Percentiles rank a stretch among this genome's conserved stretches.
phyloP scores from a whole-genome alignment of 768 basidiomycete genomes.

The Glaciozyma antarctica region DNA sequence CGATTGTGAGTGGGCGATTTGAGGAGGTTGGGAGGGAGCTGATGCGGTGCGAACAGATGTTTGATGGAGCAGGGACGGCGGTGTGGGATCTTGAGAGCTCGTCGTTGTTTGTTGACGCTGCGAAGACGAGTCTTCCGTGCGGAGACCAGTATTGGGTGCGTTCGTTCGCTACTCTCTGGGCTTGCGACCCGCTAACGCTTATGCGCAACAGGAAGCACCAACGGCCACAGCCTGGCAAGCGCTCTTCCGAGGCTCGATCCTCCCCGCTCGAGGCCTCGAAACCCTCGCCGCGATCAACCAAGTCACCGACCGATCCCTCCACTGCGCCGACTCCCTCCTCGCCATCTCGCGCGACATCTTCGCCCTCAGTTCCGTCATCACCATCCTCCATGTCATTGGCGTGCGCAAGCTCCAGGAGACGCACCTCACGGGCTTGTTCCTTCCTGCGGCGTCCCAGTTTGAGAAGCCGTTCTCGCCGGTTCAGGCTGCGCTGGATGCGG shows the following conservation, averaged over 20 bases:
- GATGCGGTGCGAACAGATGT: constrained; percentile 6
- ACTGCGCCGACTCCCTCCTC: neutral
- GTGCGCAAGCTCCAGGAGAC: constrained; percentile 10
- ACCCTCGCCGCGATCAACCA: constrained; percentile 14
- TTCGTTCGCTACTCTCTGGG: too few species aligned
- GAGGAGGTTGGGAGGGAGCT: neutral
- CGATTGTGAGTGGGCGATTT: constrained; percentile 10
- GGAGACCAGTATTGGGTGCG: constrained; percentile 26
- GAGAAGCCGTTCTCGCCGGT: constrained; percentile 1
- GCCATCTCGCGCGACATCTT: constrained; percentile 17
- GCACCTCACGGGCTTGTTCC: constrained; percentile 12
- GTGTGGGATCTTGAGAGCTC: constrained; percentile 24
- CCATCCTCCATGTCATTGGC: constrained; percentile 12
- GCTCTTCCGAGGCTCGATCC: constrained; percentile 6
- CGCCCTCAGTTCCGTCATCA: constrained; percentile 19
- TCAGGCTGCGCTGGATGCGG: constrained; percentile 5
- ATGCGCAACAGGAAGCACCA: constrained; percentile 16
- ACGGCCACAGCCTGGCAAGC: constrained; percentile 12
- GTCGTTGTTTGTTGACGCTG: constrained; percentile 23
- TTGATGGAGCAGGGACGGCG: constrained; percentile 19
- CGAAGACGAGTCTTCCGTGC: constrained; percentile 20
- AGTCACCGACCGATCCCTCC: neutral
- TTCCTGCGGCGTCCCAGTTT: neutral
- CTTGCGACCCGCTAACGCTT: neutral
- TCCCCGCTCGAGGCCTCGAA: constrained; percentile 11